Evolutionary conservation across 768 basidiomycete species (phyloP), one percentile per base, ranked within the genome.

Genomic region (Tricholoma bakamatsutake): DNA sequence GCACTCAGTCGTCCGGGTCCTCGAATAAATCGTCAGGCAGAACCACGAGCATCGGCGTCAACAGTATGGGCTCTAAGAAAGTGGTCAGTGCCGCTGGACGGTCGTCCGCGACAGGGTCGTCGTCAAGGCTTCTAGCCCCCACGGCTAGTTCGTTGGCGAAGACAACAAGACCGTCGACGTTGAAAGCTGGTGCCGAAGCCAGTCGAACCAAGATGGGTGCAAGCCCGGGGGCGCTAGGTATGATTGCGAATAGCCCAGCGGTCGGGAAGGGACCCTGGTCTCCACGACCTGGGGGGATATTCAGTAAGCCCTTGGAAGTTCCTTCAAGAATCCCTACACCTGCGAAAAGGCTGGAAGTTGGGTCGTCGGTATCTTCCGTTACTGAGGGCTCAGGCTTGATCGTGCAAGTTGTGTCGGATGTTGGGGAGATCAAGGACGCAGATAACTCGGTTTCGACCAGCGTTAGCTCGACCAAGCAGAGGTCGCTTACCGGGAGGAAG

Each of bases 81-180:
- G 40, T 56, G 9, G 10, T 54, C 30, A 59, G 58, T 3, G 39
- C 61, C 31, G 52, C 61, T 8, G 57, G 60, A 31, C 51, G 61
- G 27, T 64, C 65, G 15, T 49, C 62, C 12, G 58, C 57, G 13
- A 67, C 69, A 4, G 62, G 51, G 53, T 55, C 28, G 62, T 53
- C 61, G 4, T 64, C 76, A 2, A 78, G 84, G 35, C 72, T 90
- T 11, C 71, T 87, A 50, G 87, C 88, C 0, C 88, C 88, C 0
- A 90, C 88, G 0, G 88, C 85, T 1, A 88, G 87, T 61, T 90
- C 88, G 1, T 70, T 90, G 21, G 88, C 88, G 2, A 88, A 83
- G 72, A 73, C 66, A 21, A 71, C 62, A 51, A 61, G 66, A 12
- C 34, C 60, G 6, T 60, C 58, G 3, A 50, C 46, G 4, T 46